These are phyloP conservation scores for Amylocystis lapponica DNA, from an alignment of 768 basidiomycete species.

Conservation along the genomic window DNA sequence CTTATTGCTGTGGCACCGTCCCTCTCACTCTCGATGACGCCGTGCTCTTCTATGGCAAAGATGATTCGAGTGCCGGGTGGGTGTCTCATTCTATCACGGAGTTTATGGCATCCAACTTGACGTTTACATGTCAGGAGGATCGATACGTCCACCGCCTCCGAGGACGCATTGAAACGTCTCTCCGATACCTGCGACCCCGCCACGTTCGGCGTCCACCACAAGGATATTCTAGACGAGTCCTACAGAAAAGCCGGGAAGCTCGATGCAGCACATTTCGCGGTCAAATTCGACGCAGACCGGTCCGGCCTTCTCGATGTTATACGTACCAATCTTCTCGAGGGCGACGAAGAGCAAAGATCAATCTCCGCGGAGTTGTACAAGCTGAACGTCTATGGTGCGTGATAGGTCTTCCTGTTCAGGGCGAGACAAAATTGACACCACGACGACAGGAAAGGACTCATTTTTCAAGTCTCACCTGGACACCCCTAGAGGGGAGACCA, in stretches of 20 bases:
- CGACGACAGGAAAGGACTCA: constrained; percentile 14
- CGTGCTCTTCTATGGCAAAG: constrained; percentile 8
- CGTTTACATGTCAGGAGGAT: too few relatives aligned
- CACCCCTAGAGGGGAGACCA: constrained; percentile 3
- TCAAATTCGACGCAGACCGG: constrained; percentile 6
- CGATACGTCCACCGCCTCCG: constrained; percentile 6
- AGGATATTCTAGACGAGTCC: constrained; percentile 17
- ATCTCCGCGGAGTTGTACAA: constrained; percentile 37
- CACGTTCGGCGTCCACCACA: constrained; percentile 13
- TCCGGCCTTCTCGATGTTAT: constrained; percentile 9
- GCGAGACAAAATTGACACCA: background rate
- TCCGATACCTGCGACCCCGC: constrained; percentile 16
- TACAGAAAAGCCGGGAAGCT: constrained; percentile 23
- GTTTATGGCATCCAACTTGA: too few relatives aligned
- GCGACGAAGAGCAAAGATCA: constrained; percentile 7
- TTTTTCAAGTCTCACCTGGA: constrained; percentile 13
- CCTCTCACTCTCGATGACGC: constrained; percentile 4
- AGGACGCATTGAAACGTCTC: constrained; percentile 6
- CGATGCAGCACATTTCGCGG: constrained; percentile 14
- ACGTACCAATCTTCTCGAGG: constrained; percentile 8
- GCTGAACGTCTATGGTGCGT: constrained; percentile 39
- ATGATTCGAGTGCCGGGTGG: too few relatives aligned
- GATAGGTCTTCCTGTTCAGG: background rate
- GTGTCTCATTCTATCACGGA: too few relatives aligned
- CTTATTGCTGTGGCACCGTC: constrained; percentile 10